These are phyloP conservation scores for Mariannaea elegans DNA, from an alignment of 2,329 filamentous ascomycete species.

Conservation along the genomic window DNA sequence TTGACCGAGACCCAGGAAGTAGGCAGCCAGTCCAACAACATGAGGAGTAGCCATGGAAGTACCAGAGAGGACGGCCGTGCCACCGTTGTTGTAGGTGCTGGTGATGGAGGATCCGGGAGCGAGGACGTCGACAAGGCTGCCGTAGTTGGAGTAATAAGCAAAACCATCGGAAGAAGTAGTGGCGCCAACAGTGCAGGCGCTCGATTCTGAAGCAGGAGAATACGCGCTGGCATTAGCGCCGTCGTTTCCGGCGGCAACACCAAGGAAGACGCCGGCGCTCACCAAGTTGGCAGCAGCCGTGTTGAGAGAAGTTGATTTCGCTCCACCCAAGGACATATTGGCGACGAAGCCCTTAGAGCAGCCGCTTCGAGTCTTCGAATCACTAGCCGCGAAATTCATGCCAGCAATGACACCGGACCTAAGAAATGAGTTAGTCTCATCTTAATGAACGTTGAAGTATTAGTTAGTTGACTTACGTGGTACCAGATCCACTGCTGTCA, in stretches of 20 bases:
- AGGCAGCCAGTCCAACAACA: conserved; percentile 53
- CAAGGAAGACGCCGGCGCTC: conserved; percentile 59
- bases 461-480: conserved; percentile 30
- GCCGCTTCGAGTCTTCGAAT: conserved; percentile 43
- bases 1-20: conserved; percentile 53
- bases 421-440: neutral
- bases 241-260: conserved; percentile 65
- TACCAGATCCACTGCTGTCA: conserved; percentile 43
- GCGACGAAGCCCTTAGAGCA: conserved; percentile 58
- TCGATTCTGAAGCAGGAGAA: conserved; percentile 58
- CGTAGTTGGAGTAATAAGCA: conserved; percentile 63
- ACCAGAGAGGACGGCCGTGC: conserved; percentile 53
- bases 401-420: conserved; percentile 56
- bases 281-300: conserved; percentile 57
- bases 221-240: conserved; percentile 52
- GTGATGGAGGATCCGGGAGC: conserved; percentile 59
- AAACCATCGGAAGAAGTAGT: conserved; percentile 50
- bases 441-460: neutral
- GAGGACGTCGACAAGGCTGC: conserved; percentile 58
- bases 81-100: conserved; percentile 59
- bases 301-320: conserved; percentile 57
- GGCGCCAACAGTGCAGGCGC: conserved; percentile 64
- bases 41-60: conserved; percentile 57
- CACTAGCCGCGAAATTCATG: conserved; percentile 54
- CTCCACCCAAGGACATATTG: conserved; percentile 66